Conservation (phyloP, 768 basidiomycete genomes). For the Mycena galericulata region DNA sequence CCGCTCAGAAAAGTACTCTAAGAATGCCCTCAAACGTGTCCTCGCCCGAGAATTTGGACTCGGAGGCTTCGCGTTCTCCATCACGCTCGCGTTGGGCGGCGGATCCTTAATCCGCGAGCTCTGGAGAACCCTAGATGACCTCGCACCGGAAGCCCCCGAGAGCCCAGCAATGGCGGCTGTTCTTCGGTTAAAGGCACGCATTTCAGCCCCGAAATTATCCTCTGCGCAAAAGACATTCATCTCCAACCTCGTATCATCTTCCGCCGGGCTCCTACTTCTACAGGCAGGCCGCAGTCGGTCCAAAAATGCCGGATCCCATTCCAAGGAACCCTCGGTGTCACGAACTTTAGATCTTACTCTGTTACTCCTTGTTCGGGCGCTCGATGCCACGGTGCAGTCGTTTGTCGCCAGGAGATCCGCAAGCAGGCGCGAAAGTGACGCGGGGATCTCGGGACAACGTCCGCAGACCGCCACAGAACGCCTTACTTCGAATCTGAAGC, state of each 20-base stretch:
- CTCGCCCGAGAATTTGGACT: conserved; percentile 68
- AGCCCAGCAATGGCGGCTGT: background rate
- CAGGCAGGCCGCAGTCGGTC: conserved; percentile 59
- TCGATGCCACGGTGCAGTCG: conserved; percentile 70
- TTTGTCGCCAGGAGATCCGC: conserved; percentile 53
- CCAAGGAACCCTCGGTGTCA: conserved; percentile 47
- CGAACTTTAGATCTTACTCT: conserved; percentile 78
- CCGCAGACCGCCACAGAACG: conserved; percentile 18
- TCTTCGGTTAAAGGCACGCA: conserved; percentile 25
- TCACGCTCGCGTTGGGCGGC: conserved; percentile 74
- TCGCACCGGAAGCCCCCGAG: conserved; percentile 4
- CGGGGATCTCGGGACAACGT: conserved; percentile 2
- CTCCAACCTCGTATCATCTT: conserved; percentile 67
- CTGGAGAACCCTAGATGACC: conserved; percentile 49
- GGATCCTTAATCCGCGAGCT: conserved; percentile 65
- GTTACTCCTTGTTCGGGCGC: conserved; percentile 74
- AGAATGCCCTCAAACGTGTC: conserved; percentile 47
- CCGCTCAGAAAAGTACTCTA: conserved; percentile 37
- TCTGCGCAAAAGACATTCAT: conserved; percentile 67
- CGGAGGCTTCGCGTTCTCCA: conserved; percentile 77
- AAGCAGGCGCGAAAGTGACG: conserved; percentile 30
- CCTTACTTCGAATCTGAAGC: conserved; percentile 24
- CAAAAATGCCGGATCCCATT: conserved; percentile 5
- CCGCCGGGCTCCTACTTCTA: conserved; percentile 67
- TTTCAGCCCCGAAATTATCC: conserved; percentile 44